Percentiles rank a stretch among this genome's conserved stretches.
Evolutionary conservation across 2,329 filamentous ascomycete genomes (phyloP).

Genomic region (Ophiostoma sp.): DNA sequence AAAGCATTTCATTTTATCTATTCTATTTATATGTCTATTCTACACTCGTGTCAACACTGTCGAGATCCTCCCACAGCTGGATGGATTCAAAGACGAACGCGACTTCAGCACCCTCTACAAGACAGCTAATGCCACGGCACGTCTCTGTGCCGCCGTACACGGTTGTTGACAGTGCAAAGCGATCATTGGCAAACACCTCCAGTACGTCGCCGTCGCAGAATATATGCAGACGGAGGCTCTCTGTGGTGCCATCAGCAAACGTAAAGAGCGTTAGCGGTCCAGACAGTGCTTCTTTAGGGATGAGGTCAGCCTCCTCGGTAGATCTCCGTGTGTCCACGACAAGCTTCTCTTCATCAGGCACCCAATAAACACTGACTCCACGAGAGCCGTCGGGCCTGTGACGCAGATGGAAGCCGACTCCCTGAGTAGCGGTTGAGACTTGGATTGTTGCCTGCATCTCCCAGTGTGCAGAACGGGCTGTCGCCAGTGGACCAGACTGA

Average conservation of each 20-base stretch:
- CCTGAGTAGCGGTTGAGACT: neutral
- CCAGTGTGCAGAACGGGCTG: neutral
- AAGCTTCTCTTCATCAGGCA: conserved; percentile 41
- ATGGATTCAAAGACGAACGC: neutral
- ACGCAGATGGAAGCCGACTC: neutral
- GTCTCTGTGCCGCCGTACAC: conserved; percentile 35
- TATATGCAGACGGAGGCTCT: conserved; percentile 43
- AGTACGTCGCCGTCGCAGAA: conserved; percentile 46
- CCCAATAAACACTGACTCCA: neutral
- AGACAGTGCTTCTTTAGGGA: conserved; percentile 38
- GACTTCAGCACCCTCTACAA: neutral
- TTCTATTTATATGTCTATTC: too few relatives aligned
- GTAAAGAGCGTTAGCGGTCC: conserved; percentile 52
- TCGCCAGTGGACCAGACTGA: neutral
- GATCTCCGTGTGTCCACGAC: conserved; percentile 42
- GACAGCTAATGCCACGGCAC: neutral
- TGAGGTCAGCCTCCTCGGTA: conserved; percentile 36
- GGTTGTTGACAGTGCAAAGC: conserved; percentile 44
- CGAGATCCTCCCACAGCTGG: neutral
- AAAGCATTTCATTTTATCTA: too few relatives aligned
- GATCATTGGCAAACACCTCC: conserved; percentile 48
- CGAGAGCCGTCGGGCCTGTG: neutral
- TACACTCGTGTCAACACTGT: neutral
- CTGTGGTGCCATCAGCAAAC: conserved; percentile 32
- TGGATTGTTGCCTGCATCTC: neutral